phyloP scores from a whole-genome alignment of 768 basidiomycete genomes.

The Pleurotus cornucopiae region DNA sequence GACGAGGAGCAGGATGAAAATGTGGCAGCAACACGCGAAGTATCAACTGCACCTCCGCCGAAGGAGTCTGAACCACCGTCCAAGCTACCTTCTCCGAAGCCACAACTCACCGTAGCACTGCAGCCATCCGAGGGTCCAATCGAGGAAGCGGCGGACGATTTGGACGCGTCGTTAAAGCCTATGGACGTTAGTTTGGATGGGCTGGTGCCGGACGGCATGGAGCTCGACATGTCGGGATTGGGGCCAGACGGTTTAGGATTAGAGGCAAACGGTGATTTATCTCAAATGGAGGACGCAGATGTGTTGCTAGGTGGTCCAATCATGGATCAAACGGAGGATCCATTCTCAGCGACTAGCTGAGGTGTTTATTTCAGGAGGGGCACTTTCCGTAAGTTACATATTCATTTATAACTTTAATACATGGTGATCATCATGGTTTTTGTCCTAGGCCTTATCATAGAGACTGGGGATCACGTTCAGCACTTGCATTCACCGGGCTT shows the following conservation, averaged over 20 bases:
- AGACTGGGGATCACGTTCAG: conserved; percentile 11
- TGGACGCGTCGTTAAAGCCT: conserved; percentile 56
- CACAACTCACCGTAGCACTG: conserved; percentile 55
- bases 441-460: neutral
- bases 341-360: conserved; percentile 37
- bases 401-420: neutral
- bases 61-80: conserved; percentile 38
- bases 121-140: conserved; percentile 42
- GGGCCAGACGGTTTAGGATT: conserved; percentile 63
- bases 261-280: conserved; percentile 48
- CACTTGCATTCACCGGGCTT: conserved; percentile 30
- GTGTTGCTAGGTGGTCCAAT: conserved; percentile 54
- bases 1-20: conserved; percentile 71
- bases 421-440: neutral
- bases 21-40: conserved; percentile 30
- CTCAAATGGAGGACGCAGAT: conserved; percentile 51
- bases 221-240: conserved; percentile 59
- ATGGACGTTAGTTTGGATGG: conserved; percentile 40
- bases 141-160: conserved; percentile 32
- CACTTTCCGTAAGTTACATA: neutral
- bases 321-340: conserved; percentile 58
- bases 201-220: conserved; percentile 34
- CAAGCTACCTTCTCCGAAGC: conserved; percentile 65
- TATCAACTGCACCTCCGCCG: conserved; percentile 19
- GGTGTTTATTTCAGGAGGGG: neutral